These are phyloP conservation scores for Venturia pyrina DNA, from an alignment of 2,329 filamentous ascomycete species.

Conservation along the genomic window DNA sequence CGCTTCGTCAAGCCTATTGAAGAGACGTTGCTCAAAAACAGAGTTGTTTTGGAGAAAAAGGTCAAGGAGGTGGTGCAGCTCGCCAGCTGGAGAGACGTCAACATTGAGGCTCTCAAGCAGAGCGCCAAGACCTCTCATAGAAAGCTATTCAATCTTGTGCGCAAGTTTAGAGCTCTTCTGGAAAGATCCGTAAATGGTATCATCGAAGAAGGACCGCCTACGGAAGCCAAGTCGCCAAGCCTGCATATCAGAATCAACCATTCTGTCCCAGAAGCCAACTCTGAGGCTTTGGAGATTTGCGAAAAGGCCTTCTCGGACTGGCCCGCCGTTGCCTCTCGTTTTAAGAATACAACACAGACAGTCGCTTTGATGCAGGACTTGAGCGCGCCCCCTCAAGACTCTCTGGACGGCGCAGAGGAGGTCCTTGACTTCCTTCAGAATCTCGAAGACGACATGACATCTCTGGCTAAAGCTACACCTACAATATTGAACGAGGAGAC, in stretches of 20 bases:
- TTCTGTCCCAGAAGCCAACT: neutral
- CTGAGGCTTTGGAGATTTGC: constrained; percentile 14
- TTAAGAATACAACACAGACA: constrained; percentile 61
- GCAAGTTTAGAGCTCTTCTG: constrained; percentile 76
- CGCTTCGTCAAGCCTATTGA: constrained; percentile 59
- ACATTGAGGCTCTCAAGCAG: constrained; percentile 78
- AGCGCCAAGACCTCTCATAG: constrained; percentile 84
- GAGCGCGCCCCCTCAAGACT: constrained; percentile 38
- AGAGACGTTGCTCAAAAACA: constrained; percentile 57
- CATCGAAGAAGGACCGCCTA: constrained; percentile 17
- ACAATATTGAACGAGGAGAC: constrained; percentile 75
- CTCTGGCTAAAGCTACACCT: constrained; percentile 78
- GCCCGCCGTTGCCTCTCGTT: constrained; percentile 46
- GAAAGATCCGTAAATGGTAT: constrained; percentile 64
- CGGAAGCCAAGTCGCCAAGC: constrained; percentile 8
- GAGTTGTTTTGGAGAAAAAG: constrained; percentile 71
- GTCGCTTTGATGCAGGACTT: constrained; percentile 64
- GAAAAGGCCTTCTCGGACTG: constrained; percentile 21
- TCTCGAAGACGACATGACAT: constrained; percentile 56
- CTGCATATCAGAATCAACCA: neutral
- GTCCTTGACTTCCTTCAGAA: constrained; percentile 60
- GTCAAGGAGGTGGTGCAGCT: constrained; percentile 89
- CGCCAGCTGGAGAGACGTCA: constrained; percentile 97
- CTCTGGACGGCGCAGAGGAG: constrained; percentile 47
- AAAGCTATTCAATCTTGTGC: constrained; percentile 82